A percentile compares a stretch with the other conserved stretches of the same genome.
Evolutionary conservation across 345 rosid genomes (phyloP).

Genomic region (Isatis tinctoria): DNA sequence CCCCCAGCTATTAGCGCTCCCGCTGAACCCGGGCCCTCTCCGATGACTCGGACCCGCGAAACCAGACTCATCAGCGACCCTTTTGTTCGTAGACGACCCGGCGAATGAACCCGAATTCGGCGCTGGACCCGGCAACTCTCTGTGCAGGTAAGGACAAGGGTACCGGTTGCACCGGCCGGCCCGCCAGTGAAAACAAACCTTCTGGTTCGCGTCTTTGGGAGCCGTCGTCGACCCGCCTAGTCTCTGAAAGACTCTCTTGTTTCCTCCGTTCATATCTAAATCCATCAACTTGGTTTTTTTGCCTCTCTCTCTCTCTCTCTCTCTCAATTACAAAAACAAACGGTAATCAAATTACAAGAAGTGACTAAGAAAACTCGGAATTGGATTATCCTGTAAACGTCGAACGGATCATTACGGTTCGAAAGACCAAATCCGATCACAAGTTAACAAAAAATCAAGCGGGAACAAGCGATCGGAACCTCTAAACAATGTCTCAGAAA

Average conservation of each 20-base stretch:
- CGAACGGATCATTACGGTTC: conserved; percentile 10
- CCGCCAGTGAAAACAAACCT: conserved; percentile 82
- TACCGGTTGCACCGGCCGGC: conserved; percentile 76
- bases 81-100: conserved; percentile 39
- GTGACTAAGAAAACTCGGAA: background rate
- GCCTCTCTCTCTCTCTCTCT: background rate
- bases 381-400: conserved; percentile 11
- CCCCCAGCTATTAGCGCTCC: conserved; percentile 44
- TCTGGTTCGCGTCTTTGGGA: conserved; percentile 40
- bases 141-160: conserved; percentile 72
- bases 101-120: background rate
- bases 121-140: conserved; percentile 50
- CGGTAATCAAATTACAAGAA: background rate
- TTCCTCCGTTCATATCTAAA: conserved; percentile 62
- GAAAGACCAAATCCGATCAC: conserved; percentile 19
- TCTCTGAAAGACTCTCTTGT: conserved; percentile 64
- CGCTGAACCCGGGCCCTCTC: conserved; percentile 48
- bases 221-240: conserved; percentile 38
- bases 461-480: conserved; percentile 4
- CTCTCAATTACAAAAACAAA: background rate
- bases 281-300: conserved; percentile 51
- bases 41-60: conserved; percentile 51
- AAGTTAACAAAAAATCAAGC: background rate
- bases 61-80: conserved; percentile 59
- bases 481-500: background rate